Conservation (phyloP, 148 eudicot genomes). For the Amaranthus cruentus region DNA sequence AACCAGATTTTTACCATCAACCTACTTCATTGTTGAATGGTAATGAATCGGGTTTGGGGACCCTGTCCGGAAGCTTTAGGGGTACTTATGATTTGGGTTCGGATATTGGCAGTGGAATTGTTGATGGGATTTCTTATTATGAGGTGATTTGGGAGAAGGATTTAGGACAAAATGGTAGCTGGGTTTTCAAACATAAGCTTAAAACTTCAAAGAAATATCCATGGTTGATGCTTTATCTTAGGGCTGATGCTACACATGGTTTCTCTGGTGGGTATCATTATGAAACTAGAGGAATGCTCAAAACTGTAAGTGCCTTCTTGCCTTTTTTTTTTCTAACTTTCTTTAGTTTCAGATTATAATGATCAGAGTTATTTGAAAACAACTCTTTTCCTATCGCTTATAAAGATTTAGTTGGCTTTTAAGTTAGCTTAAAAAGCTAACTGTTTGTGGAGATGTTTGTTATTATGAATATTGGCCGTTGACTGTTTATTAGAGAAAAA, state of each 20-base stretch:
- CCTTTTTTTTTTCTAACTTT: background rate
- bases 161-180: slow-evolving; percentile 36
- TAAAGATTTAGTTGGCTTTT: too few relatives aligned
- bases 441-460: too few relatives aligned
- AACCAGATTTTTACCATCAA: slow-evolving; percentile 49
- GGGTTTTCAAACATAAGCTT: slow-evolving; percentile 54
- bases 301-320: slow-evolving; percentile 34
- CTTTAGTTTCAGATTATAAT: background rate
- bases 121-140: slow-evolving; percentile 32
- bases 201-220: slow-evolving; percentile 50
- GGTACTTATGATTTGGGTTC: slow-evolving; percentile 57
- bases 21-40: slow-evolving; percentile 33
- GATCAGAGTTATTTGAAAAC: background rate
- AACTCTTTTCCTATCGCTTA: too few relatives aligned
- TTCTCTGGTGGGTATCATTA: slow-evolving; percentile 64
- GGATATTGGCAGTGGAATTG: slow-evolving; percentile 15
- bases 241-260: slow-evolving; percentile 61
- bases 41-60: slow-evolving; percentile 12
- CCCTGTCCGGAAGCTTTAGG: slow-evolving; percentile 47
- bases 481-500: too few relatives aligned
- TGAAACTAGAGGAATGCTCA: slow-evolving; percentile 61
- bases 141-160: slow-evolving; percentile 59
- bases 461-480: too few relatives aligned
- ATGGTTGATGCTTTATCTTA: slow-evolving; percentile 59
- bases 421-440: too few relatives aligned